Conservation (phyloP, 2,329 filamentous ascomycete species). For the Chrysoporthe puriensis region DNA sequence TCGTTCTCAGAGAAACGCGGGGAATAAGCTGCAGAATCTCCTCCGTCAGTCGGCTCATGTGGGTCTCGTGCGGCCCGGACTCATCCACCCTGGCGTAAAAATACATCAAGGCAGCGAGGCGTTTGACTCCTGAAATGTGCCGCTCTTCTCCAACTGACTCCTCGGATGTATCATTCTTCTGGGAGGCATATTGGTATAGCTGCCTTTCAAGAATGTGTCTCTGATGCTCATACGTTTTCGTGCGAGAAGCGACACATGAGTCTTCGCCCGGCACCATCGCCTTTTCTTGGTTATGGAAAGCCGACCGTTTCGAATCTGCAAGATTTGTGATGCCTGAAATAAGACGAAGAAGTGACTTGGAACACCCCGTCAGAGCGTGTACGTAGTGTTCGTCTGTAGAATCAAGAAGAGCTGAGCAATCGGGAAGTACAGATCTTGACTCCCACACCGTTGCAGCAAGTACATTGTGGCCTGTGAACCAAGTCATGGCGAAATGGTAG, state of each 20-base stretch:
- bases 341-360: slow-evolving; percentile 27
- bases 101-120: slow-evolving; percentile 36
- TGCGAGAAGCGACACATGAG: neutral
- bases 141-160: neutral
- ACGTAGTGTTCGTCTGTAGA: slow-evolving; percentile 24
- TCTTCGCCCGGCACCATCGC: neutral
- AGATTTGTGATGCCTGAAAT: slow-evolving; percentile 23
- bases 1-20: slow-evolving; percentile 35
- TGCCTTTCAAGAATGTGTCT: slow-evolving; percentile 11
- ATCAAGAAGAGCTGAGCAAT: neutral
- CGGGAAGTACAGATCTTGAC: slow-evolving; percentile 11
- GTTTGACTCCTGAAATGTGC: slow-evolving; percentile 34
- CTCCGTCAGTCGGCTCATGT: slow-evolving; percentile 31
- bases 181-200: neutral
- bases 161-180: neutral
- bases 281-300: neutral
- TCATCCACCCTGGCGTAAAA: slow-evolving; percentile 36
- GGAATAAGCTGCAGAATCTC: slow-evolving; percentile 34
- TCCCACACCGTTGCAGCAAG: slow-evolving; percentile 30
- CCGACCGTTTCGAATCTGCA: neutral
- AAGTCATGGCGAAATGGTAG: slow-evolving; percentile 35
- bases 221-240: neutral
- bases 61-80: slow-evolving; percentile 33
- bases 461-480: slow-evolving; percentile 31
- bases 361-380: slow-evolving; percentile 31